A percentile compares a stretch with the other conserved stretches of the same genome.
These are phyloP conservation scores for Xanthoceras sorbifolium DNA, from an alignment of 345 rosid genomes.

Conservation along the genomic window DNA sequence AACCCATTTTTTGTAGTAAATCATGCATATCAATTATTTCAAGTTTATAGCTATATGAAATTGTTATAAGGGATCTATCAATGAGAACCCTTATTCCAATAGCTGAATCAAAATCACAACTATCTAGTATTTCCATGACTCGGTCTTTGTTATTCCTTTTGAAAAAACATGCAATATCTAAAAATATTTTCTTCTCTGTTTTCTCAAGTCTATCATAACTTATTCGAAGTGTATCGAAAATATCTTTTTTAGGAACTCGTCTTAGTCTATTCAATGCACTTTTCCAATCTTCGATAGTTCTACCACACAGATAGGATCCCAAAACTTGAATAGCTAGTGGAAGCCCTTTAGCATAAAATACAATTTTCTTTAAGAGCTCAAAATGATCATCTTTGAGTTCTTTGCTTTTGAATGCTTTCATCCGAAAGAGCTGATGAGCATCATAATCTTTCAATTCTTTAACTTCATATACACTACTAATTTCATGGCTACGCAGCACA, in stretches of 20 bases:
- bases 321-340: slow-evolving; percentile 23
- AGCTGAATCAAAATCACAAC: background rate
- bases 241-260: background rate
- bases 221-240: background rate
- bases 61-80: slow-evolving; percentile 9
- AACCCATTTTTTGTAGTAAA: slow-evolving; percentile 20
- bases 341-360: background rate
- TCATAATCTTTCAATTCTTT: background rate
- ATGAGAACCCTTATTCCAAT: background rate
- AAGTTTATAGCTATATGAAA: background rate
- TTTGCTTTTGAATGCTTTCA: slow-evolving; percentile 9
- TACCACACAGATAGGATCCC: slow-evolving; percentile 10
- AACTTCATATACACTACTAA: background rate
- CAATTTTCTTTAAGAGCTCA: background rate
- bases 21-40: slow-evolving; percentile 32
- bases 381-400: background rate
- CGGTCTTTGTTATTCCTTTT: background rate
- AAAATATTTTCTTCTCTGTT: background rate
- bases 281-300: background rate
- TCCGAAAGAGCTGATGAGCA: slow-evolving; percentile 11
- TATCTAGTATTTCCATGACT: slow-evolving; percentile 5
- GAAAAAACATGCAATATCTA: slow-evolving; percentile 17
- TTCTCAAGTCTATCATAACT: slow-evolving; percentile 3
- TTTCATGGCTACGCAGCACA: background rate
- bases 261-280: background rate